Conservation (phyloP, 2,329 filamentous ascomycete species). For the Corynespora cassiicola region DNA sequence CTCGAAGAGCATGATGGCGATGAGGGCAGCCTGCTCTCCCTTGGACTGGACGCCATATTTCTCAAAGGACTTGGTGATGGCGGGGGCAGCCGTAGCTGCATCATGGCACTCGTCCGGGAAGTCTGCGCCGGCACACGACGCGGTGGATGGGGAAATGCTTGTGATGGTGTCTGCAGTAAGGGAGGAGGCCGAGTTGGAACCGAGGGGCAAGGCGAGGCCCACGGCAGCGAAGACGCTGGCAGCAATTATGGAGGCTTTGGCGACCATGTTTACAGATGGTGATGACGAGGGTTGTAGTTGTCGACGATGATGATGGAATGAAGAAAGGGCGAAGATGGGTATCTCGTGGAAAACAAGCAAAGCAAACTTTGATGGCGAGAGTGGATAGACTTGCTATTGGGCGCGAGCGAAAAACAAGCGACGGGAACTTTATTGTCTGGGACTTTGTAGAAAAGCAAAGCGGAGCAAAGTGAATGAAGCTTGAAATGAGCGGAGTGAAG, state of each 20-base stretch:
- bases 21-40: constrained; percentile 71
- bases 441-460: no score
- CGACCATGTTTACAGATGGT: constrained; percentile 38
- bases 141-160: constrained; percentile 64
- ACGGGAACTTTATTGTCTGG: no score
- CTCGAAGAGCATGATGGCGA: constrained; percentile 77
- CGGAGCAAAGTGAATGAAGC: no score
- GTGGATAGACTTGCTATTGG: no score
- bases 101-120: constrained; percentile 63
- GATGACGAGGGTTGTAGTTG: no score
- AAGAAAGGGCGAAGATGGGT: no score
- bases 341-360: no score
- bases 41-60: constrained; percentile 62
- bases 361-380: no score
- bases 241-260: constrained; percentile 27
- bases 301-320: no score
- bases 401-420: no score
- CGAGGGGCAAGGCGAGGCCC: constrained; percentile 28
- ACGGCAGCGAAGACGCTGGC: constrained; percentile 47
- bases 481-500: no score
- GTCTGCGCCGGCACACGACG: constrained; percentile 56
- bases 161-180: constrained; percentile 47
- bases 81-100: constrained; percentile 65
- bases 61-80: constrained; percentile 63
- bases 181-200: constrained; percentile 3